Evolutionary conservation across 75 land plant genomes (phyloP).

Genomic region (Sequoia sempervirens): DNA sequence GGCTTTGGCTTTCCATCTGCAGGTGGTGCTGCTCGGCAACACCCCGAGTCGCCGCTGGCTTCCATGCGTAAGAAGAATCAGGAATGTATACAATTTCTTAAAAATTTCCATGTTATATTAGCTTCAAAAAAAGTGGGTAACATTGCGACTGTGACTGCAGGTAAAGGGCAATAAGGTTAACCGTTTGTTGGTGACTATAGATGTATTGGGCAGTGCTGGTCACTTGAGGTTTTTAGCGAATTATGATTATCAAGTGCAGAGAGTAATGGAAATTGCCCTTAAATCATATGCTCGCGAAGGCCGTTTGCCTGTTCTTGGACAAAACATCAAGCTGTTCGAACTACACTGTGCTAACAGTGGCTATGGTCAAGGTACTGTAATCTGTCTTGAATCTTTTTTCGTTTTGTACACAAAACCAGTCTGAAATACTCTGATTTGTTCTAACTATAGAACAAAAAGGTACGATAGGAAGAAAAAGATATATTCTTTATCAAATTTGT

Average conservation of each 20-base stretch:
- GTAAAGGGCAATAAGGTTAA: not conserved
- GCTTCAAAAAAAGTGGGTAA: not conserved
- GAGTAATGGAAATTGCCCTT: conserved; percentile 46
- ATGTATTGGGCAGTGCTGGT: too few relatives aligned
- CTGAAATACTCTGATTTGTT: too few relatives aligned
- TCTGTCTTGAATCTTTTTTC: too few relatives aligned
- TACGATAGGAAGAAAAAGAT: too few relatives aligned
- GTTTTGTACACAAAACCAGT: too few relatives aligned
- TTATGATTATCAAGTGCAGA: conserved; percentile 30
- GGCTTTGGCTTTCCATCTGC: too few relatives aligned
- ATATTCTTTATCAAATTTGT: too few relatives aligned
- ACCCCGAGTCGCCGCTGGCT: not conserved
- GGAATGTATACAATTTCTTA: not conserved
- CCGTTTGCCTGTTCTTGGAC: conserved; percentile 36
- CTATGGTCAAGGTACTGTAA: not conserved
- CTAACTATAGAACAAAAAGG: too few relatives aligned
- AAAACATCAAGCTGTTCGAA: conserved; percentile 36
- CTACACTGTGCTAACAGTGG: conserved; percentile 53
- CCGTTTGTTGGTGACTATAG: too few relatives aligned
- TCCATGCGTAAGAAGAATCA: not conserved
- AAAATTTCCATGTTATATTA: too few relatives aligned
- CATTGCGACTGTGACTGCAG: not conserved
- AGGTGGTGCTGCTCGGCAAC: too few relatives aligned
- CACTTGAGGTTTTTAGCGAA: too few relatives aligned
- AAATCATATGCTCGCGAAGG: conserved; percentile 7